Evolutionary conservation across 345 rosid species (phyloP).

Genomic region (Gossypium ekmanianum): DNA sequence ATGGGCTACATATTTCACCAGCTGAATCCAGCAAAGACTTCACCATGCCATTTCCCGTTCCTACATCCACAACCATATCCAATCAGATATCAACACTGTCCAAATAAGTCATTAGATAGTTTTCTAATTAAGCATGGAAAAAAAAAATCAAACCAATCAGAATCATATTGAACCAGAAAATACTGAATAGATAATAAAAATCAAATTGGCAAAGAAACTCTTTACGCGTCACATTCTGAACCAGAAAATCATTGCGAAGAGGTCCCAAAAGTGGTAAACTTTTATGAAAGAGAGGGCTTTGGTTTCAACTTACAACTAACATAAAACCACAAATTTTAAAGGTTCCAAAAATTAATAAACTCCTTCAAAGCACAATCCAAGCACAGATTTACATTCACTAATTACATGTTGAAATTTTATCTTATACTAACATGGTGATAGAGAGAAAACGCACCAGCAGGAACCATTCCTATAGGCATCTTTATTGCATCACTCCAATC

Average conservation of each 20-base stretch:
- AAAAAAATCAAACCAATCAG: not conserved
- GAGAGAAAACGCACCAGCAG: conserved; percentile 66
- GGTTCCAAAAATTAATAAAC: not conserved
- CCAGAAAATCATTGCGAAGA: not conserved
- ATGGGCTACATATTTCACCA: conserved; percentile 62
- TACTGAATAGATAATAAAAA: not conserved
- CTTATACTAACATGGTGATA: not conserved
- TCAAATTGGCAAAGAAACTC: not conserved
- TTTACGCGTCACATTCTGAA: not conserved
- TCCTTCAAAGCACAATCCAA: not conserved
- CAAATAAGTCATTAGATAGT: not conserved
- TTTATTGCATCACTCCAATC: conserved; percentile 82
- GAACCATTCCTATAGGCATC: conserved; percentile 76
- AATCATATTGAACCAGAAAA: not conserved
- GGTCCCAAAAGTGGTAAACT: not conserved
- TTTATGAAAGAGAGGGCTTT: not conserved
- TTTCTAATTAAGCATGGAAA: not conserved
- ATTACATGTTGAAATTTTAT: not conserved
- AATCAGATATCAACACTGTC: not conserved
- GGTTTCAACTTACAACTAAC: not conserved
- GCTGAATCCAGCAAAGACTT: conserved; percentile 75
- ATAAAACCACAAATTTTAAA: not conserved
- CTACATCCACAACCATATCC: conserved; percentile 31
- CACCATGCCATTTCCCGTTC: conserved; percentile 93
- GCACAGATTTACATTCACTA: not conserved